Evolutionary conservation across 257 asterid genomes (phyloP), one percentile per base, ranked within the genome.

Genomic region (Capsicum pubescens): DNA sequence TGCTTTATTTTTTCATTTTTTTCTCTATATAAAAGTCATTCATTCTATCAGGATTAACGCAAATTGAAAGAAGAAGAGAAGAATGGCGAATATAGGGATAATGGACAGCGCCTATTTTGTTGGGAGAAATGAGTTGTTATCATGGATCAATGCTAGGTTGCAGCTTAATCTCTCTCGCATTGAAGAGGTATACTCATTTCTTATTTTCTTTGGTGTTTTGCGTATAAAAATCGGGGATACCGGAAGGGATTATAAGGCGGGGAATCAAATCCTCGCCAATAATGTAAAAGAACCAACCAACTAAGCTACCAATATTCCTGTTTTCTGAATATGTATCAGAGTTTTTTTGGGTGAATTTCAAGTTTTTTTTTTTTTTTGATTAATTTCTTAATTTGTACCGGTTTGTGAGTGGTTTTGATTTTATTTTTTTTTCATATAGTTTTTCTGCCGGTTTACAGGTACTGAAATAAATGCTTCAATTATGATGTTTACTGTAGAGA

Each of bases 81-180:
- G 69, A 21, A 94, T 94, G 98, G 97, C 97, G 39, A 93, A 89
- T 85, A 95, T 95, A 36, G 98, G 98, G 86, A 93, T 95, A 74
- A 95, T 95, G 98, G 98, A 95, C 71, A 89, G 98, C 55, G 98
- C 97, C 7, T 95, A 95, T 86, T 95, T 95, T 78, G 98, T 93
- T 58, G 98, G 98, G 14, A 90, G 98, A 87, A 93, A 93, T 86
- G 98, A 95, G 89, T 92, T 95, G 86, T 94, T 94, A 68, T 83
- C 92, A 7, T 93, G 98, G 98, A 90, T 95, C 84, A 95, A 93
- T 88, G 95, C 88, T 66, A 89, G 93, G 91, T 94, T 95, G 85
- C 97, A 92, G 79, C 95, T 95, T 58, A 90, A 88, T 89, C 98
- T 95, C 84, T 83, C 93, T 80, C 94, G 95, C 48, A 89, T 95